Percentiles rank a stretch among this genome's conserved stretches.
Evolutionary conservation across 331 rosid genomes (phyloP).

Genomic region (Dryas integrifolia): DNA sequence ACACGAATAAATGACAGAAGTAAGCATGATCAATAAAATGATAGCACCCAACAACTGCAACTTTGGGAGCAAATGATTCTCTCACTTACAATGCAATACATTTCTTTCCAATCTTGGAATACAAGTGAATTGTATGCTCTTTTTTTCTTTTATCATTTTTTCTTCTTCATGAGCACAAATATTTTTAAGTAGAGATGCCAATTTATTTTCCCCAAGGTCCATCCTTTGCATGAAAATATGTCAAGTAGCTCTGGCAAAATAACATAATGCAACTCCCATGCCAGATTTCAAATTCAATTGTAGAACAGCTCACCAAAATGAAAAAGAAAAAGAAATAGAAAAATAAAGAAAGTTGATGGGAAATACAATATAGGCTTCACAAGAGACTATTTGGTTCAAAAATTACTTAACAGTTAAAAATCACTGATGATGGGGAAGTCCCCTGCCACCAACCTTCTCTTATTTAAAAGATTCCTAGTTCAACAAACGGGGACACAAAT

Average conservation of each 20-base stretch:
- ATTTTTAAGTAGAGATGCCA: not conserved
- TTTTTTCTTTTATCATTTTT: not conserved
- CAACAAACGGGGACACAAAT: not conserved
- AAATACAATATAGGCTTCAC: not conserved
- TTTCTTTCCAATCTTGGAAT: not conserved
- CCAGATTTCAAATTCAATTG: not conserved
- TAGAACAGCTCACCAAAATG: not conserved
- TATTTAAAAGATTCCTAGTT: not conserved
- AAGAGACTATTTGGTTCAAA: not conserved
- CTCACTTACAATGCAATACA: not conserved
- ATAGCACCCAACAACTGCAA: not conserved
- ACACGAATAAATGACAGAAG: not conserved
- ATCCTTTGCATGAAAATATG: not conserved
- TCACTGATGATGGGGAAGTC: not conserved
- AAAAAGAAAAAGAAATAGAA: not conserved
- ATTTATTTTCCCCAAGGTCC: not conserved
- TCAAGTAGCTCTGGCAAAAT: not conserved
- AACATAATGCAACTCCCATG: not conserved
- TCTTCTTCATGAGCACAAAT: not conserved
- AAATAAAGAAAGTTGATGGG: not conserved
- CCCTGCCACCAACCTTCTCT: not conserved
- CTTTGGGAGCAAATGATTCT: constrained; percentile 2
- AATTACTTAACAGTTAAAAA: not conserved
- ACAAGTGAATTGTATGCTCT: not conserved
- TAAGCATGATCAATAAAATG: not conserved